Conservation (phyloP, 768 basidiomycete genomes). For the Mycena vulgaris region DNA sequence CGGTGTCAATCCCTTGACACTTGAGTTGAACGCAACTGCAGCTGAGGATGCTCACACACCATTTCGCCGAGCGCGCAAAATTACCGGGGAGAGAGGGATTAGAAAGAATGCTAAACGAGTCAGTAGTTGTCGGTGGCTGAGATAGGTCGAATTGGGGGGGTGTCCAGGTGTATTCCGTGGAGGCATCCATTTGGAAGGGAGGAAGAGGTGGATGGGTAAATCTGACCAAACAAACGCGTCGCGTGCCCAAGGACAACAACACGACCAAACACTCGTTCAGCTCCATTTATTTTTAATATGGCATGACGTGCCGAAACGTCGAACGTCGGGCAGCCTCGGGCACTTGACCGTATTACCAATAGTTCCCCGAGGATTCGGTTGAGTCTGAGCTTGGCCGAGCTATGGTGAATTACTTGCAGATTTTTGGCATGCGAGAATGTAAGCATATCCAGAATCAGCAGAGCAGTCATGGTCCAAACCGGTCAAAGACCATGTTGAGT, state of each 20-base stretch:
- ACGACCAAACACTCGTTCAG: constrained; percentile 6
- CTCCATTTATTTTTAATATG: too few relatives aligned
- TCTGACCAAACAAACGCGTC: constrained; percentile 13
- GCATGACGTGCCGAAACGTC: too few relatives aligned
- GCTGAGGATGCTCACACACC: constrained; percentile 51
- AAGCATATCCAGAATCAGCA: too few relatives aligned
- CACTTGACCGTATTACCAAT: too few relatives aligned
- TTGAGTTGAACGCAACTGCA: background rate
- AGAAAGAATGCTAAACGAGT: constrained; percentile 33
- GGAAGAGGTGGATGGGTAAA: background rate
- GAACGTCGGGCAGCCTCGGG: too few relatives aligned
- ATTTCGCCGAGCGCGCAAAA: constrained; percentile 71
- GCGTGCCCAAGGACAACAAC: background rate
- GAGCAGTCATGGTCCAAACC: too few relatives aligned
- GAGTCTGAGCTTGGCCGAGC: too few relatives aligned
- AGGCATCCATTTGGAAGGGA: constrained; percentile 11
- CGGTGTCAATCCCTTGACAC: too few relatives aligned
- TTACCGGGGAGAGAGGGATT: constrained; percentile 53
- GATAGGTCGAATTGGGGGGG: constrained; percentile 50
- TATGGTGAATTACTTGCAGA: too few relatives aligned
- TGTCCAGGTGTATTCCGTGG: constrained; percentile 41
- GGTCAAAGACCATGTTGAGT: too few relatives aligned
- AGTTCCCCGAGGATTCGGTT: too few relatives aligned
- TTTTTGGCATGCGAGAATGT: too few relatives aligned
- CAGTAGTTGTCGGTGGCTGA: constrained; percentile 24